Base-by-base conservation (phyloP, 495 filamentous ascomycete genomes). In the Bacidia gigantensis region DNA sequence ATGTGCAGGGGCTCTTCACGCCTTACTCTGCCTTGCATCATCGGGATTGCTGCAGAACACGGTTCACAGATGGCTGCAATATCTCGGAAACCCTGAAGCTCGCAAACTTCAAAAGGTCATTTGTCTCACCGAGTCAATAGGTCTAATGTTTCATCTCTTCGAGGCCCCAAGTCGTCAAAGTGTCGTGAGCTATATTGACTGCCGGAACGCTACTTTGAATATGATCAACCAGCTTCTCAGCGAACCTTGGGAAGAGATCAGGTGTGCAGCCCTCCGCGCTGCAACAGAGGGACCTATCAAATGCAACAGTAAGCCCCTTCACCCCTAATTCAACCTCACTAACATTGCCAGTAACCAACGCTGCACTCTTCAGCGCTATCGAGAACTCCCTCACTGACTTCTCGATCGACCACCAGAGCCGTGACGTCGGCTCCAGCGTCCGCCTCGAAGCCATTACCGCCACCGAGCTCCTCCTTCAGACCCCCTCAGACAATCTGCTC, bases 341-440 rank as follows among this genome's bases (percentile, higher is more conserved):
- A 47, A 47, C n/a, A 50, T 14, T 14, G 9, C 43, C 42, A 60
- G 58, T 44, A 1, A 51, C 57, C 3, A 45, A 44, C 2, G 47
- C 29, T 2, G 46, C 58, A 11, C 66, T 79, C 39, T 48, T 71
- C 0, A 52, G 60, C 38, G 63, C 73, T 22, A 68, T 75, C 26
- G 67, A 55, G 20, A 70, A 62, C 57, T 82, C 72, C 10, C 62
- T 97, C 41, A 83, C 92, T 50, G 89, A 99, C 61, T 96, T 97
- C 57, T 89, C 86, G 0, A 86, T 84, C 10, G 88, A 85, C 58
- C 75, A 84, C 39, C 24, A 20, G 14, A 74, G 87, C 9, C 93
- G 92, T 11, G 92, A 99, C 60, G 73, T 96, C 50, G 92, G 92
- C 2, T 93, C 87, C 1, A 75, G 84, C 25, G 83, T 90, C 11